Base-by-base conservation (phyloP, 208 protist genomes). In the Leishmania martiniquensis region DNA sequence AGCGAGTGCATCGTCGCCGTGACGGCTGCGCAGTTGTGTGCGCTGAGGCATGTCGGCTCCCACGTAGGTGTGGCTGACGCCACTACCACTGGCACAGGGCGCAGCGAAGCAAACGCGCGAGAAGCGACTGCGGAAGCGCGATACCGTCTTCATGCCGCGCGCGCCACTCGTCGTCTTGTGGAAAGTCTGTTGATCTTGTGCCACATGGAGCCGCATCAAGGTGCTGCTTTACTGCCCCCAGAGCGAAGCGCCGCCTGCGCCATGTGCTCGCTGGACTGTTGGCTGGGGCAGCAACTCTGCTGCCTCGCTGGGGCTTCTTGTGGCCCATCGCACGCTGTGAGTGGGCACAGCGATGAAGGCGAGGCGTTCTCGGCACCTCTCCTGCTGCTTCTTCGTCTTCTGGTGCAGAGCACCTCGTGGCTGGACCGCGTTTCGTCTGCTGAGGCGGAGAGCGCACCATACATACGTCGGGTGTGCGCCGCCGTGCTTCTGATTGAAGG, bases 381-480 rank as follows among this genome's bases (percentile, higher is more conserved):
- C 20, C 69, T 60, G 9, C 69, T 60, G 69, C 69, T 60, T 42
- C 71, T 75, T 25, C 71, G 54, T 25, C 71, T 75, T 15, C 71
- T 75, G 1, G 71, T 75, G 34, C 34, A 75, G 22, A 45, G 49
- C 29, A 20, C 39, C 32, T 54, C 71, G 9, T 66, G 71, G 71
- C 34, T 32, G 25, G 22, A 34, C 5, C 4, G 20, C 54, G 47
- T 20, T 49, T 13, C 49, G 37, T 5, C 9, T 42, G 68, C 29
- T 72, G n/a, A 55, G 20, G 70, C 63, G 29, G 22, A 42, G 4
- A 13, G 47, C 5, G 68, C 68, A 22, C 68, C 39, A 25, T 52
- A 60, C 51, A 29, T 74, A 2, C 70, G 52, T 2, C 37, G 34
- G 22, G 51, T 74, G 20, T 60, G 51, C 39, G 70, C 70, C 1